A percentile compares a stretch with the other conserved stretches of the same genome.
phyloP scores from a whole-genome alignment of 176 grass and related monocot species.

The Phragmites australis region DNA sequence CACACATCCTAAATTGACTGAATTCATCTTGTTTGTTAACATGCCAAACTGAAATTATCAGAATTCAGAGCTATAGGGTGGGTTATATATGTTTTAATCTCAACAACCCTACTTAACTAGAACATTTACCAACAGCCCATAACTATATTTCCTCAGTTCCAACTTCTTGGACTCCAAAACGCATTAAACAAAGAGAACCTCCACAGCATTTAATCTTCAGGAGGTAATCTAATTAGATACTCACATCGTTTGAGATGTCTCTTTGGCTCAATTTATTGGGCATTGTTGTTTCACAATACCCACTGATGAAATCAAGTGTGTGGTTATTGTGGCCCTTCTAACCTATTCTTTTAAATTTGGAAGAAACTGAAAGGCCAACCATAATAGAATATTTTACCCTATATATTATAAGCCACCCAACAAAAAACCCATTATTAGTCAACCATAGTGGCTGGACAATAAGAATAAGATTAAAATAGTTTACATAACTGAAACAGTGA shows the following conservation, averaged over 20 bases:
- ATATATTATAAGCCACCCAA: background rate
- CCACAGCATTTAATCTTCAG: background rate
- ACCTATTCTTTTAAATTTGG: background rate
- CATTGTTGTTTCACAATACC: background rate
- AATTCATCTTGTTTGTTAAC: background rate
- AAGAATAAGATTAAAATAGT: conserved; percentile 7
- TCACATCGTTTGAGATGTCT: background rate
- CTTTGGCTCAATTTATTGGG: background rate
- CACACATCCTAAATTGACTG: background rate
- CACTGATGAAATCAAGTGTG: background rate
- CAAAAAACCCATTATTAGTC: background rate
- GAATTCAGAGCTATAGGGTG: background rate
- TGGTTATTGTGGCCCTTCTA: background rate
- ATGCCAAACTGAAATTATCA: background rate
- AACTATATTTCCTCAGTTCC: background rate
- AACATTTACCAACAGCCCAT: background rate
- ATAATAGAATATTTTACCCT: background rate
- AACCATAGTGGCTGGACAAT: background rate
- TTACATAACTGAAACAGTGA: background rate
- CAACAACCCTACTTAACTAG: conserved; percentile 9
- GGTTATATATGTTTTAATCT: background rate
- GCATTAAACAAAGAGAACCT: background rate
- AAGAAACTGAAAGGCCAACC: background rate
- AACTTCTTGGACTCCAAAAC: background rate
- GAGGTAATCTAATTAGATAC: background rate